Conservation (phyloP, 148 eudicot species). For the Rhododendron vialii region DNA sequence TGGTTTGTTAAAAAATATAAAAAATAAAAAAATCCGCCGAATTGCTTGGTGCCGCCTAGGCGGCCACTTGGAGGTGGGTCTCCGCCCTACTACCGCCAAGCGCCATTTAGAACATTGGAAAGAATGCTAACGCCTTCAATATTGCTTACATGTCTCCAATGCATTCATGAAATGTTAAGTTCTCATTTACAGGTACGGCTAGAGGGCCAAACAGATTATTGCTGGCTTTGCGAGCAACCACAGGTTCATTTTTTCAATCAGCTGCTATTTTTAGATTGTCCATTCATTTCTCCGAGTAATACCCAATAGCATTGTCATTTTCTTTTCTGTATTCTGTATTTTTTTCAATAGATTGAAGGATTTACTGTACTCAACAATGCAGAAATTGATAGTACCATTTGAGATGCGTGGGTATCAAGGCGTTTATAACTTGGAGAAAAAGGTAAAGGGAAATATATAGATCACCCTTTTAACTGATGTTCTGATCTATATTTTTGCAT, state of each 20-base stretch:
- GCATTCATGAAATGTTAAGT: background rate
- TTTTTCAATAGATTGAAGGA: background rate
- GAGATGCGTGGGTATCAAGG: slow-evolving; percentile 77
- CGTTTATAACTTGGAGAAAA: slow-evolving; percentile 62
- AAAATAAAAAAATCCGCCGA: too few species aligned
- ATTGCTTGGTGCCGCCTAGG: too few species aligned
- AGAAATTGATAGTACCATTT: slow-evolving; percentile 56
- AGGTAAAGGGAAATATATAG: slow-evolving; percentile 23
- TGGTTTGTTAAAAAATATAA: too few species aligned
- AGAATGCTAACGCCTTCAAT: background rate
- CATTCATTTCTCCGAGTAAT: background rate
- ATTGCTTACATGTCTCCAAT: background rate
- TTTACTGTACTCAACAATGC: slow-evolving; percentile 17
- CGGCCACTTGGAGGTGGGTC: too few species aligned
- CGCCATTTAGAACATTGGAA: too few species aligned
- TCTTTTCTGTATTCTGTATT: background rate
- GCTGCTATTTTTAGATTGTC: background rate
- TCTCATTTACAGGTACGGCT: slow-evolving; percentile 44
- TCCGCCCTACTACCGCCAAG: too few species aligned
- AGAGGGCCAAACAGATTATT: slow-evolving; percentile 49
- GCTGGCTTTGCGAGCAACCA: slow-evolving; percentile 67
- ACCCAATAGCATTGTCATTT: background rate
- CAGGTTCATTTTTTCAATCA: slow-evolving; percentile 29
- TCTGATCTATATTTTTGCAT: background rate
- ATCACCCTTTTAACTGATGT: background rate